Percentiles rank a stretch among this genome's conserved stretches.
Conservation (phyloP, 371 early-diverging fungal genomes). For the Umbelopsis sp. region DNA sequence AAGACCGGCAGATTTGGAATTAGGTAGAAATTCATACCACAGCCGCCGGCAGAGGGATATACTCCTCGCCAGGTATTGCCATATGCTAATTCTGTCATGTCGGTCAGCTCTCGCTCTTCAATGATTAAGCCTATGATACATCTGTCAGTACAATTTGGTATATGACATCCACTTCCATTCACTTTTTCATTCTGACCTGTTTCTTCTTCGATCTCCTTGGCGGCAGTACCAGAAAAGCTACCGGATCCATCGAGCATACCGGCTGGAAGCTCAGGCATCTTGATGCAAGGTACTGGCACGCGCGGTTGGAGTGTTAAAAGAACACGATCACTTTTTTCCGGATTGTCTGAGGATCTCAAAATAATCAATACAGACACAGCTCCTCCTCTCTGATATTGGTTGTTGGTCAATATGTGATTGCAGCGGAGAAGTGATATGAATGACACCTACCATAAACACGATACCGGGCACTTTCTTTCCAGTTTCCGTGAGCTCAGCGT, state of each 20-base stretch:
- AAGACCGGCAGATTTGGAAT: neutral
- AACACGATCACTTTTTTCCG: constrained; percentile 49
- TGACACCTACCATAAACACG: constrained; percentile 69
- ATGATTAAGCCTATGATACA: constrained; percentile 57
- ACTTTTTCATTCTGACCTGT: constrained; percentile 37
- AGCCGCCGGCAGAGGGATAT: constrained; percentile 83
- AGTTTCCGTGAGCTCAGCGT: constrained; percentile 53
- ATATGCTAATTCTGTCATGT: constrained; percentile 64
- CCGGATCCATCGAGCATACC: constrained; percentile 87
- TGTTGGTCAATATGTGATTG: neutral
- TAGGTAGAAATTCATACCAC: constrained; percentile 29
- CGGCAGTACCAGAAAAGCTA: constrained; percentile 71
- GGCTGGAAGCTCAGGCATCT: constrained; percentile 79
- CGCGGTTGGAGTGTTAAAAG: constrained; percentile 80
- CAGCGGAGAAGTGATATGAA: neutral
- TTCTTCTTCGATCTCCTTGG: constrained; percentile 70
- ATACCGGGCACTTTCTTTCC: constrained; percentile 71
- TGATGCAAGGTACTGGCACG: constrained; percentile 64
- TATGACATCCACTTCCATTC: neutral
- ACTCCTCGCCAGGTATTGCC: constrained; percentile 61
- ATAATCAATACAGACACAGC: constrained; percentile 75
- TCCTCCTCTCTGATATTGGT: constrained; percentile 65
- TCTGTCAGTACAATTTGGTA: neutral
- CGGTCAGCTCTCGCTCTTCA: constrained; percentile 63
- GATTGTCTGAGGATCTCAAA: constrained; percentile 43